phyloP scores from a whole-genome alignment of 2,329 filamentous ascomycete genomes.

The Furcasterigmium furcatum region DNA sequence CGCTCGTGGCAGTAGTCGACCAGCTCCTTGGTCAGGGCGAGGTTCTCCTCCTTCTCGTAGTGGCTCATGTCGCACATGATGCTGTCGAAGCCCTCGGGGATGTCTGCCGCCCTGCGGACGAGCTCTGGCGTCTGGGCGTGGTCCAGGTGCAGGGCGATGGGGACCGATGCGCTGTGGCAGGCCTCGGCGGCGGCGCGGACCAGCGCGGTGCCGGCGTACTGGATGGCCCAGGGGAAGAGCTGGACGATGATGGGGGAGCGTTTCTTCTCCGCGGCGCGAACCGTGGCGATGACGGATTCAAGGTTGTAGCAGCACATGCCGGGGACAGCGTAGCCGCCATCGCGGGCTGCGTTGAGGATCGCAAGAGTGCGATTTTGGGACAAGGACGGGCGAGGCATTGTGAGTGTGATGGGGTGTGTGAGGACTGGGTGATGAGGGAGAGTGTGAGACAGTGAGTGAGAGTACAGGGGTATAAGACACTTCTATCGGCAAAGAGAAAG shows the following conservation, averaged over 20 bases:
- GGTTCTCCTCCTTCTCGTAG: conserved; percentile 67
- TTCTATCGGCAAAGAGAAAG: not conserved
- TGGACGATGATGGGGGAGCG: conserved; percentile 65
- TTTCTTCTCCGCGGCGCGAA: conserved; percentile 65
- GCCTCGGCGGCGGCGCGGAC: conserved; percentile 52
- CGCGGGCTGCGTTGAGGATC: conserved; percentile 48
- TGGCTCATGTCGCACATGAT: conserved; percentile 80
- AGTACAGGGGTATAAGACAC: not conserved
- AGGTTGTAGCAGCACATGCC: conserved; percentile 58
- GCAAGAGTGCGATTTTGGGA: conserved; percentile 4
- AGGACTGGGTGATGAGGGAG: not conserved
- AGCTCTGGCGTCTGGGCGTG: conserved; percentile 60
- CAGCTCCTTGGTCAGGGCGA: conserved; percentile 58
- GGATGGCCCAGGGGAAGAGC: conserved; percentile 69
- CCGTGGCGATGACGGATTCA: conserved; percentile 65
- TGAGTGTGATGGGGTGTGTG: not conserved
- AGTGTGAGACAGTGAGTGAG: not conserved
- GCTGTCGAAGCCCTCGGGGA: conserved; percentile 54
- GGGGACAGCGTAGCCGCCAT: conserved; percentile 52
- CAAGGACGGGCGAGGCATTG: not conserved
- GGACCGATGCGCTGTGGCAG: conserved; percentile 51
- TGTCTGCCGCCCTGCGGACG: conserved; percentile 52
- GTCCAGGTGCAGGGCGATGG: conserved; percentile 62
- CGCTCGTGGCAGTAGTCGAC: conserved; percentile 58
- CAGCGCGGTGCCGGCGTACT: conserved; percentile 53